Evolutionary conservation across 225 moss, liverwort and hornwort species (phyloP), one percentile per base, ranked within the genome.

Genomic region (Sphagnum tenellum): DNA sequence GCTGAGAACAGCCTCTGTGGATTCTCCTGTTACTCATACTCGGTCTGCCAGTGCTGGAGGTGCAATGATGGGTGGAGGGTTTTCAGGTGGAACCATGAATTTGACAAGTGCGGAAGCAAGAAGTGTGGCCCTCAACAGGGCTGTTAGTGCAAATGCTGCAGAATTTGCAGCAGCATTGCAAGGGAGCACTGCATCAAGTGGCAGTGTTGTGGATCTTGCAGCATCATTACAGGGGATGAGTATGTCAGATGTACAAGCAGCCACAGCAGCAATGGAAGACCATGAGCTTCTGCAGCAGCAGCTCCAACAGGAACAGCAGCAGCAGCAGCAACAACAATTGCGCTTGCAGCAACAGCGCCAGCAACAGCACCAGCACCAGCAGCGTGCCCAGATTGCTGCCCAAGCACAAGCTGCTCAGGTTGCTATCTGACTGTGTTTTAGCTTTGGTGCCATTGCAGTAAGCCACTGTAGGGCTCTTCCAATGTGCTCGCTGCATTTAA

Each of bases 341-440:
- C 92, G 80, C 0, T 85, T 77, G 14, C 78, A 78, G 54, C 87
- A 82, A 5, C 88, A 85, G 7, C 86, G 82, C 5, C 90, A 82
- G 29, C 76, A 65, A 50, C 79, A 77, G 52, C 81, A 63, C 56
- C 86, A 70, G 14, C 80, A 80, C 52, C 29, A 29, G 29, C 29
- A 29, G 29, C 29, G 29, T 29, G 52, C 52, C 52, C 82, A 86
- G 46, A 8, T 77, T 47, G 79, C 76, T 44, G 87, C 87, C 8
- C 80, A 76, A 7, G 73, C 70, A 11, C 79, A 83, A 67, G 83
- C 77, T 62, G 82, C 79, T 0, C 82, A 82, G 74, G 83, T 83
- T 45, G 56, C 71, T 9, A 52, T 52, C 52, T 6, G 52, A 0
- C 52, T 52, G 52, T 6, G 52, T 6, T 52, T 6, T 52, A 52